phyloP scores from a whole-genome alignment of 1,284 basidiomycete species.

The Uromyces viciae-fabae region DNA sequence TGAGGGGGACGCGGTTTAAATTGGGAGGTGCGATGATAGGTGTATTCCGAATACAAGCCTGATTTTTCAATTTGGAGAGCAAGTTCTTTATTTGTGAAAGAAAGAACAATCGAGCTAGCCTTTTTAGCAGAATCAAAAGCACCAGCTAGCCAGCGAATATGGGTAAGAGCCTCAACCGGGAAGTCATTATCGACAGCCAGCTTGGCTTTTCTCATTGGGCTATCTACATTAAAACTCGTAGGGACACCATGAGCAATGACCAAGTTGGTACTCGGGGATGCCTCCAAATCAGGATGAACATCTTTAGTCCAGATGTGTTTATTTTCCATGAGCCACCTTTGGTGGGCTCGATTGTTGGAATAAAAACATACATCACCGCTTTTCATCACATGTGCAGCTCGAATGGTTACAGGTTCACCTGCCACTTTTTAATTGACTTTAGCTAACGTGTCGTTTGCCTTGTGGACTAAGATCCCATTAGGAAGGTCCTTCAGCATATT shows the following conservation, averaged over 20 bases:
- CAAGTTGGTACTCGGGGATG: neutral
- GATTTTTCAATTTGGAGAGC: neutral
- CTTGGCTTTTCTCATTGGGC: neutral
- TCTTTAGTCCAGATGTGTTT: neutral
- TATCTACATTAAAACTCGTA: neutral
- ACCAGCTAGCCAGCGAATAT: neutral
- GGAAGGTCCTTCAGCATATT: neutral
- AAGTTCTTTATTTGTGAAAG: neutral
- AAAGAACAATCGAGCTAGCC: neutral
- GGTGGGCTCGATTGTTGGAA: too few relatives aligned
- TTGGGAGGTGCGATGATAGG: neutral
- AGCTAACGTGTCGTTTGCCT: neutral
- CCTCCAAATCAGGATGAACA: neutral
- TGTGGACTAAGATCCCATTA: neutral
- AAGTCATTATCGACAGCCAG: neutral
- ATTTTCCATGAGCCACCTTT: too few relatives aligned
- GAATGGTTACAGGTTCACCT: too few relatives aligned
- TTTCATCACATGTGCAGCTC: too few relatives aligned
- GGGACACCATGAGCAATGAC: neutral
- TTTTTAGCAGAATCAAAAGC: neutral
- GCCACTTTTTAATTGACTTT: neutral
- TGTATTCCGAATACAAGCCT: neutral
- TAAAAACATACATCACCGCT: too few relatives aligned
- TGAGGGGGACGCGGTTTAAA: neutral
- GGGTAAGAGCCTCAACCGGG: neutral